Conservation (phyloP, 768 basidiomycete species). For the Coprinopsis marcescibilis region DNA sequence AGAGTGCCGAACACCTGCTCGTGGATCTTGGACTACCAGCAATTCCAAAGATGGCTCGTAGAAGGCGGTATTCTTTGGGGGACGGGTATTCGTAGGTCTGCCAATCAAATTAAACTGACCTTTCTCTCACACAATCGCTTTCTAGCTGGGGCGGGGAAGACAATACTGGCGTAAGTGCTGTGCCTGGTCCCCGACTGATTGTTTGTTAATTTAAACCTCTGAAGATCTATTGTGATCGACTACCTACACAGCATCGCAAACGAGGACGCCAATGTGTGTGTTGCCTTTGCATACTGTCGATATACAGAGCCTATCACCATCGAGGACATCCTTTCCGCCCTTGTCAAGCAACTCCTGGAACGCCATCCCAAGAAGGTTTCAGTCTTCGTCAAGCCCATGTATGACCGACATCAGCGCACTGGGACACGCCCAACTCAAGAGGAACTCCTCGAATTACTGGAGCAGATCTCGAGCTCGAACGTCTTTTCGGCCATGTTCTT, state of each 20-base stretch:
- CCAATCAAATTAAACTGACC: not conserved
- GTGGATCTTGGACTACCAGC: too few relatives aligned
- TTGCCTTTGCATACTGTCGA: not conserved
- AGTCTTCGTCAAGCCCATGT: not conserved
- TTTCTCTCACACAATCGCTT: not conserved
- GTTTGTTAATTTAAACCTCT: not conserved
- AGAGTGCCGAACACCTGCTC: too few relatives aligned
- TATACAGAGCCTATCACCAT: not conserved
- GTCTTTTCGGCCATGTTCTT: not conserved
- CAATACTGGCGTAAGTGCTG: not conserved
- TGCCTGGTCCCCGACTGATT: not conserved
- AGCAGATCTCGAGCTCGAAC: not conserved
- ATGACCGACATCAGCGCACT: not conserved
- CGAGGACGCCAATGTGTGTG: not conserved
- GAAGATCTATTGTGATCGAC: not conserved
- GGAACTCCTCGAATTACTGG: not conserved
- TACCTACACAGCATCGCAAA: not conserved
- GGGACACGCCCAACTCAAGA: not conserved
- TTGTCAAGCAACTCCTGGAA: not conserved
- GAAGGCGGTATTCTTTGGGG: not conserved
- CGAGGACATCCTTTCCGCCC: not conserved
- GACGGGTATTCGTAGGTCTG: not conserved
- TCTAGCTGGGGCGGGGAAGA: not conserved
- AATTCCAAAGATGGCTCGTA: too few relatives aligned
- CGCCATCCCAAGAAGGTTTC: not conserved